Conservation (phyloP, 83 land plant genomes). For the Thuja plicata region DNA sequence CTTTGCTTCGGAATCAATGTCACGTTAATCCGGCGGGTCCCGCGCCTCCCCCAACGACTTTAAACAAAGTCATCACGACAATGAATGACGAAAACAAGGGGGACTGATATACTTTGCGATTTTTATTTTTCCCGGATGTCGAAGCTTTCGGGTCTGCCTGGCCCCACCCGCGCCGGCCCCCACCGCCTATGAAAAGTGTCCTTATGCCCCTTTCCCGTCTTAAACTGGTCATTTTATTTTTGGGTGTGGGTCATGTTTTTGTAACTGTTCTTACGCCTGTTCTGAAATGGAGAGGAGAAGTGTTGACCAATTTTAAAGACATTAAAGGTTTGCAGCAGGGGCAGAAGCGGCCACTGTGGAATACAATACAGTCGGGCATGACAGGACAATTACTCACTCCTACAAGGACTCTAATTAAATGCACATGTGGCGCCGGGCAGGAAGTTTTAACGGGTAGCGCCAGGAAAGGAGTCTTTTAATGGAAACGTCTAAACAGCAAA, state of each 20-base stretch:
- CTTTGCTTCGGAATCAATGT: conserved; percentile 15
- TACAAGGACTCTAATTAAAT: not conserved
- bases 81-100: conserved; percentile 14
- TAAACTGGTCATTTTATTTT: not conserved
- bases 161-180: not conserved
- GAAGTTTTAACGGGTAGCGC: no score
- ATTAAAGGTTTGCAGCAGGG: not conserved
- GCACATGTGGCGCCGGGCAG: not conserved
- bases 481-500: no score
- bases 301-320: not conserved
- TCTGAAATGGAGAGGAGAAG: not conserved
- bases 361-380: not conserved
- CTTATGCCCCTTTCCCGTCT: not conserved
- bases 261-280: not conserved
- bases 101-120: not conserved
- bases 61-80: not conserved
- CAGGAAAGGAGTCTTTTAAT: no score
- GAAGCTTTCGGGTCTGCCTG: not conserved
- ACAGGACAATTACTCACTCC: not conserved
- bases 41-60: not conserved
- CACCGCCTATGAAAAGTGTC: not conserved
- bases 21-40: conserved; percentile 5
- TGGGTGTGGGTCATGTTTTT: no score
- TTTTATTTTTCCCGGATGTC: not conserved
- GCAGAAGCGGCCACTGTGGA: no score